Evolutionary conservation across 805 yeast genomes (phyloP).

Genomic region (Dipodascus albidus): DNA sequence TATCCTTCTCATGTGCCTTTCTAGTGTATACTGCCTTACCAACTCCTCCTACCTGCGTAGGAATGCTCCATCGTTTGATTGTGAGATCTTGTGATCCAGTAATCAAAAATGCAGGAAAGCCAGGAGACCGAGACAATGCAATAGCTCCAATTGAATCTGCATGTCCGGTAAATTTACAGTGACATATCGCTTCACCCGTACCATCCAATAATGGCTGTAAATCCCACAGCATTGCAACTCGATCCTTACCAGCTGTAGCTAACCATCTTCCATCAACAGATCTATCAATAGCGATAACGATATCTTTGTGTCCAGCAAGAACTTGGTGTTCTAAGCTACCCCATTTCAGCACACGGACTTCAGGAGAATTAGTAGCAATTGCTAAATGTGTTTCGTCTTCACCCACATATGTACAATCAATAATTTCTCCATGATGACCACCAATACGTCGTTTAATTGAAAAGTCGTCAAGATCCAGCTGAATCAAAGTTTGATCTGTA

Average conservation of each 20-base stretch:
- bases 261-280: conserved; percentile 80
- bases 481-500: conserved; percentile 75
- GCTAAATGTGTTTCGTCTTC: conserved; percentile 46
- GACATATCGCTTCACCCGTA: conserved; percentile 19
- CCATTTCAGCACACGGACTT: conserved; percentile 56
- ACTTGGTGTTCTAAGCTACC: conserved; percentile 45
- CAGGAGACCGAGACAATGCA: conserved; percentile 47
- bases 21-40: conserved; percentile 69
- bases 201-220: conserved; percentile 21
- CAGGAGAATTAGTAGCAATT: conserved; percentile 88
- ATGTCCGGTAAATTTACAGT: conserved; percentile 73
- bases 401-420: conserved; percentile 74
- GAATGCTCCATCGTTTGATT: conserved; percentile 69
- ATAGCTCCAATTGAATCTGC: conserved; percentile 78
- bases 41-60: conserved; percentile 7
- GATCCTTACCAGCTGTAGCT: conserved; percentile 86
- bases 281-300: conserved; percentile 69
- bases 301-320: conserved; percentile 74
- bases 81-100: conserved; percentile 82
- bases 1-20: conserved; percentile 94
- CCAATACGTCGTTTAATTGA: conserved; percentile 46
- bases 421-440: conserved; percentile 92
- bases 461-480: conserved; percentile 35
- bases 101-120: conserved; percentile 54
- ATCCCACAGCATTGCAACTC: conserved; percentile 76